Conservation (phyloP, 192 early-diverging fungal genomes). For the Backusella parvicylindrica region DNA sequence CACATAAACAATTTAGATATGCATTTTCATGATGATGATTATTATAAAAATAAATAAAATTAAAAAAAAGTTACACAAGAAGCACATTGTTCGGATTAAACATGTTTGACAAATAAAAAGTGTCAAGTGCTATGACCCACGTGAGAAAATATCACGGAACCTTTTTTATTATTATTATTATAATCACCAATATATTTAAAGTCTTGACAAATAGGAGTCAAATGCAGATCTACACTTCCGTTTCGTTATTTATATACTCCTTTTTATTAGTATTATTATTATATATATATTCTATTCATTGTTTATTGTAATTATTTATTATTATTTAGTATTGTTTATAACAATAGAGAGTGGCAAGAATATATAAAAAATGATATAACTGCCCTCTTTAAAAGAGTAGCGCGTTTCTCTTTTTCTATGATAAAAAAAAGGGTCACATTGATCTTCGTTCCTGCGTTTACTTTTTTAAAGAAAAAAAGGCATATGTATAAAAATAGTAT, state of each 20-base stretch:
- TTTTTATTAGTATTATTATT: too few species aligned
- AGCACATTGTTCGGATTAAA: background rate
- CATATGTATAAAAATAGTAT: background rate
- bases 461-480: background rate
- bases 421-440: background rate
- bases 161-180: background rate
- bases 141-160: conserved; percentile 1
- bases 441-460: background rate
- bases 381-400: background rate
- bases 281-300: background rate
- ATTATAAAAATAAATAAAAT: background rate
- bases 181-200: background rate
- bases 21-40: background rate
- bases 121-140: conserved; percentile 6
- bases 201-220: conserved; percentile 11
- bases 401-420: background rate
- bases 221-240: background rate
- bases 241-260: background rate
- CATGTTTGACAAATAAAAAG: conserved; percentile 7
- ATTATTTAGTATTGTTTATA: too few species aligned
- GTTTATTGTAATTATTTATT: too few species aligned
- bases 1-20: background rate
- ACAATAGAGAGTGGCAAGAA: background rate
- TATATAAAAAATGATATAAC: background rate
- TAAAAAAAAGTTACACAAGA: background rate